These are phyloP conservation scores for Stemphylium lycopersici DNA, from an alignment of 2,329 filamentous ascomycete genomes.

Conservation along the genomic window DNA sequence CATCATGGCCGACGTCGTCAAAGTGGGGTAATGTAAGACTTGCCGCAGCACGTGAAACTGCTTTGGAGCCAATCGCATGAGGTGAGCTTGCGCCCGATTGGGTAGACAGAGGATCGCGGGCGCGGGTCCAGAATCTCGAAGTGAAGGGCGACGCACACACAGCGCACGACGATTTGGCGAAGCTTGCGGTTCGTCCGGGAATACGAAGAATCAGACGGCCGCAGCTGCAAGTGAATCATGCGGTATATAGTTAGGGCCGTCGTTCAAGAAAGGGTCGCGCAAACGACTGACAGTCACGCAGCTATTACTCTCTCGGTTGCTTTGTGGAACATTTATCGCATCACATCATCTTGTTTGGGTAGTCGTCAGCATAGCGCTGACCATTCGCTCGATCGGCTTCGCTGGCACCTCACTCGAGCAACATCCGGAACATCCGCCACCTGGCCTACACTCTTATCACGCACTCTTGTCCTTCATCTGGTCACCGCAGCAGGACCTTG, in stretches of 20 bases:
- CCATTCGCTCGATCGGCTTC: conserved; percentile 8
- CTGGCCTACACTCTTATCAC: background rate
- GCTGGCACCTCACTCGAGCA: conserved; percentile 1
- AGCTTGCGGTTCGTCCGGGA: conserved; percentile 1
- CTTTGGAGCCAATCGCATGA: conserved; percentile 4
- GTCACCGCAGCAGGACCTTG: background rate
- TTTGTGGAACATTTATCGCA: conserved; percentile 6
- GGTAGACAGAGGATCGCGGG: background rate
- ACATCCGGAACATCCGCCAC: conserved; percentile 14
- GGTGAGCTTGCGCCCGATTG: conserved; percentile 8
- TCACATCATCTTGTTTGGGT: conserved; percentile 4
- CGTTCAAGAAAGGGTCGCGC: background rate
- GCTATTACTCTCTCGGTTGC: background rate
- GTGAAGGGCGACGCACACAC: background rate
- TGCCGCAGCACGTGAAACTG: conserved; percentile 8
- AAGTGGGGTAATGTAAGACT: conserved; percentile 10
- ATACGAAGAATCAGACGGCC: background rate
- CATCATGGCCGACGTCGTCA: background rate
- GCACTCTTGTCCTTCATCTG: background rate
- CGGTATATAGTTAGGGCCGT: conserved; percentile 3
- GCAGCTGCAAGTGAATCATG: background rate
- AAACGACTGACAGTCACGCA: background rate
- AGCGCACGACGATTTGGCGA: conserved; percentile 6
- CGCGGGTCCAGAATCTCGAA: background rate
- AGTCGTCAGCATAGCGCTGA: conserved; percentile 9